Evolutionary conservation across 2,329 filamentous ascomycete genomes (phyloP).

Genomic region (Beauveria pseudobassiana): DNA sequence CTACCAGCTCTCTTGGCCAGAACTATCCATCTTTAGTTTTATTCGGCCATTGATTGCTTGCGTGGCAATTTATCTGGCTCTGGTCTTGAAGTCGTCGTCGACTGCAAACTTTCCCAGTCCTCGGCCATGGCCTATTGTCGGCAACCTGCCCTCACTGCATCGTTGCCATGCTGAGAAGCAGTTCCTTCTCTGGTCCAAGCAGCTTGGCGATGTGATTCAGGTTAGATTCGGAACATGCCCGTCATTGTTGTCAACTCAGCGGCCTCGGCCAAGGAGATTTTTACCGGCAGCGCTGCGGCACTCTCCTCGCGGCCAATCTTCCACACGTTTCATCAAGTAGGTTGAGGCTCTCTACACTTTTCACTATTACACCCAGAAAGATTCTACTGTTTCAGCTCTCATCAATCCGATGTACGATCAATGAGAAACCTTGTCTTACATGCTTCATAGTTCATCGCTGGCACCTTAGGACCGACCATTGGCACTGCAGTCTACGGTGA

Average conservation of each 20-base stretch:
- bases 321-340: conserved; percentile 4
- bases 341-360: too few species aligned
- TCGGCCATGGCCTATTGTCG: neutral
- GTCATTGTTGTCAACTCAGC: conserved; percentile 3
- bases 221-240: neutral
- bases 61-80: neutral
- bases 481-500: conserved; percentile 1
- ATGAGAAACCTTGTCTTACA: neutral
- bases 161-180: neutral
- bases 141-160: conserved; percentile 2
- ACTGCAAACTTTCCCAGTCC: neutral
- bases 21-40: neutral
- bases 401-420: neutral
- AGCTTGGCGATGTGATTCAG: conserved; percentile 1
- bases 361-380: too few species aligned
- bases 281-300: neutral
- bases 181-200: conserved; percentile 1
- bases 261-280: conserved; percentile 1
- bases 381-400: too few species aligned
- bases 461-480: conserved; percentile 1
- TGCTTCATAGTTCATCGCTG: neutral
- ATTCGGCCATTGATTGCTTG: neutral
- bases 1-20: neutral
- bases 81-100: neutral
- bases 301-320: conserved; percentile 2